Evolutionary conservation across 1,284 basidiomycete genomes (phyloP).

Genomic region (Pulchroboletus neoregius): DNA sequence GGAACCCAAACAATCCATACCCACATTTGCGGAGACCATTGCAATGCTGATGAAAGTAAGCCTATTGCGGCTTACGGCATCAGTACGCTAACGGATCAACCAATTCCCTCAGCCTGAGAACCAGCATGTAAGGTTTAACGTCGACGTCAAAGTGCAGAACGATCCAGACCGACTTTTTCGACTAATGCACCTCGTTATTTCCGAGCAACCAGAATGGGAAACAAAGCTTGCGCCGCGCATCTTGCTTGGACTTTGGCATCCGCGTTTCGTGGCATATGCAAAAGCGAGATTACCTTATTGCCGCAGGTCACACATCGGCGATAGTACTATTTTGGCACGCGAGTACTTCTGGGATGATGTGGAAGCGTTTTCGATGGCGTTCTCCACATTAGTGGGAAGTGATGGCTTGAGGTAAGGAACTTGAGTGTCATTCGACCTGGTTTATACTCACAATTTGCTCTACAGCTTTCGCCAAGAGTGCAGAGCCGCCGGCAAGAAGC

Average conservation of each 20-base stretch:
- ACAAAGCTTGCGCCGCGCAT: slow-evolving; percentile 84
- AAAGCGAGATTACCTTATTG: slow-evolving; percentile 77
- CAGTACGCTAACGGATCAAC: slow-evolving; percentile 6
- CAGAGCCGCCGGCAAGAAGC: slow-evolving; percentile 73
- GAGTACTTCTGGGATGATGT: slow-evolving; percentile 91
- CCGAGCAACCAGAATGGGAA: slow-evolving; percentile 72
- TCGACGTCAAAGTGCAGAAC: slow-evolving; percentile 94
- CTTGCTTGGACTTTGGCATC: slow-evolving; percentile 90
- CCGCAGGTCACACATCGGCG: slow-evolving; percentile 83
- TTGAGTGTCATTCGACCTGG: background rate
- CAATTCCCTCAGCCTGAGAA: slow-evolving; percentile 65
- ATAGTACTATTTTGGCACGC: slow-evolving; percentile 63
- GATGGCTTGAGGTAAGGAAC: slow-evolving; percentile 64
- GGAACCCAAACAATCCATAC: slow-evolving; percentile 81
- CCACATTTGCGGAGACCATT: slow-evolving; percentile 82
- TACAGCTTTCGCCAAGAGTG: slow-evolving; percentile 76
- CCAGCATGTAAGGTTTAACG: slow-evolving; percentile 81
- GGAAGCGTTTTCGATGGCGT: slow-evolving; percentile 86
- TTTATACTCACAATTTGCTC: slow-evolving; percentile 18
- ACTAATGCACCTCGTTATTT: slow-evolving; percentile 78
- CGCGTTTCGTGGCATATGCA: slow-evolving; percentile 81
- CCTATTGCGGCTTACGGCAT: slow-evolving; percentile 11
- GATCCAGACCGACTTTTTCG: slow-evolving; percentile 84
- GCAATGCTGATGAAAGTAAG: slow-evolving; percentile 74
- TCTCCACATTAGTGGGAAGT: slow-evolving; percentile 65